Base-by-base conservation (phyloP, 1,284 basidiomycete species). In the Vanrija pseudolonga region DNA sequence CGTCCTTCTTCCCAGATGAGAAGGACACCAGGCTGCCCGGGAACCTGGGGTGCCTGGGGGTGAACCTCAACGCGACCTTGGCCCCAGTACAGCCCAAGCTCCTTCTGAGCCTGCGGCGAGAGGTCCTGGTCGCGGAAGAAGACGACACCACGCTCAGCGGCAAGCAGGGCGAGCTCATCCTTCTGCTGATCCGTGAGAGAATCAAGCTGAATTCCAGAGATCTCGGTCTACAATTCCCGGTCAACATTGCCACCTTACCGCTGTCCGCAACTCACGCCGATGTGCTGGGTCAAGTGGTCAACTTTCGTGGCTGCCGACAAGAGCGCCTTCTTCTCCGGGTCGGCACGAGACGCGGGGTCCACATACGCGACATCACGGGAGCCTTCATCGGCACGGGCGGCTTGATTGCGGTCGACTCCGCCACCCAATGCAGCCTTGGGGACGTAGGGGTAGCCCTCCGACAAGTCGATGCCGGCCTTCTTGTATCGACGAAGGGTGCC, bases 31-130 rank as follows among this genome's bases (percentile, higher is more conserved):
- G 56, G 57, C 24, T 56, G 51, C 6, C 56, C 57, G 5, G 59
- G 60, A 7, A 61, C 61, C 37, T 67, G 59, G 26, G 62, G 59
- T 86, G 71, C 62, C 88, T 88, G 18, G 82, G 81, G 70, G 81
- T 87, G 72, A 87, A 86, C 64, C 85, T 88, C 52, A 28, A 68
- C 56, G 49, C 60, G 60, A 12, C 67, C 62, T 26, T 64, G 57
- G 36, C 68, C 69, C 28, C 68, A 59, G 60, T 71, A 69, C 5
- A 55, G 37, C 19, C 67, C 68, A 26, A 70, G 62, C 17, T 54
- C 53, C 20, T 50, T 50, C 48, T 67, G 65, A 22, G 57, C 37
- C 46, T 67, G 63, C 3, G 64, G 65, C 20, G 67, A 64, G 18
- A 69, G 19, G 37, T 71, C 67, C 42, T 70, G 69, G 55, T 70